These are phyloP conservation scores for Cinchona pubescens DNA, from an alignment of 257 asterid species.

Conservation along the genomic window DNA sequence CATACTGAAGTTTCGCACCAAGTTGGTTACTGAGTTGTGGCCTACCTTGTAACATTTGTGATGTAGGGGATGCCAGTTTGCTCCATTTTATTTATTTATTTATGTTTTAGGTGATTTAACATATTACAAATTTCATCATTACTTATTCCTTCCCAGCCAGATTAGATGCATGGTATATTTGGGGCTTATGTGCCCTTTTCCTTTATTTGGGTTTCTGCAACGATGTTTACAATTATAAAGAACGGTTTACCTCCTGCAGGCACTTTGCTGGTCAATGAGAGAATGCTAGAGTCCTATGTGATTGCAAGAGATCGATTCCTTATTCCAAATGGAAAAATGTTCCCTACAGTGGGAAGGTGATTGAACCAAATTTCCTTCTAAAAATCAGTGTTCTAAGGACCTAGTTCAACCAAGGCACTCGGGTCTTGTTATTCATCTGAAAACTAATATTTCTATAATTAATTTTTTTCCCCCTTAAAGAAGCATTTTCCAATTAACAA, in stretches of 20 bases:
- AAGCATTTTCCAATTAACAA: neutral
- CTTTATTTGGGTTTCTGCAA: neutral
- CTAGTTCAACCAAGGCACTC: neutral
- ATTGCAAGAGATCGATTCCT: conserved; percentile 99
- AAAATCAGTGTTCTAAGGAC: neutral
- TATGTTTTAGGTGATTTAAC: neutral
- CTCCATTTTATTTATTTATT: neutral
- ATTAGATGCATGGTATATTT: neutral
- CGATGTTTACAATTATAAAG: conserved; percentile 3
- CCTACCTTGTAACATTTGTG: neutral
- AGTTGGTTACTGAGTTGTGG: neutral
- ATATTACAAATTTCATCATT: neutral
- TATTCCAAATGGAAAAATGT: conserved; percentile 90
- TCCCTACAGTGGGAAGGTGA: conserved; percentile 90
- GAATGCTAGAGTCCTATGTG: conserved; percentile 95
- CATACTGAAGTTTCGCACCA: neutral
- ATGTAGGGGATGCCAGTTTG: neutral
- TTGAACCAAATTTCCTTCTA: conserved; percentile 11
- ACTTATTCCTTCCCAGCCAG: neutral
- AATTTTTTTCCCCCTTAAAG: neutral
- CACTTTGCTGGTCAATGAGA: conserved; percentile 90
- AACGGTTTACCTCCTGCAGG: conserved; percentile 51
- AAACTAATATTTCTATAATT: neutral
- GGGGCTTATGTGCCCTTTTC: neutral
- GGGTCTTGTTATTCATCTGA: neutral